phyloP scores from a whole-genome alignment of 2,329 filamentous ascomycete genomes.

The Ophiobolus disseminans region DNA sequence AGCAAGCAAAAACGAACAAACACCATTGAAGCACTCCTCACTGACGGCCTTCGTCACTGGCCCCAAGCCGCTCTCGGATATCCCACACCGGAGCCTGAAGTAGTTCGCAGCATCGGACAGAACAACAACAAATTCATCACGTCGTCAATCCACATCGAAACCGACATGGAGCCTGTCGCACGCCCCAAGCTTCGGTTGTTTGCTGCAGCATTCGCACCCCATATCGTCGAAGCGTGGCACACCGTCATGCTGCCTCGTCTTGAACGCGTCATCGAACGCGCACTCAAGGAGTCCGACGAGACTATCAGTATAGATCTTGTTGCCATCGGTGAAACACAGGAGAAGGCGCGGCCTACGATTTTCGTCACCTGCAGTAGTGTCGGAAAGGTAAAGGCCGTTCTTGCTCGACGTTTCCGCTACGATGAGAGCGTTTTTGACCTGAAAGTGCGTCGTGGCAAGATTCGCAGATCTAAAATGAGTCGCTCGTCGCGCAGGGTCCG shows the following conservation, averaged over 20 bases:
- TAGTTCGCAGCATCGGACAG: constrained; percentile 24
- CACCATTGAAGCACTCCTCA: constrained; percentile 42
- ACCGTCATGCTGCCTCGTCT: constrained; percentile 73
- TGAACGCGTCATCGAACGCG: constrained; percentile 72
- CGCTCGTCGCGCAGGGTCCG: constrained; percentile 38
- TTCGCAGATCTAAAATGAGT: constrained; percentile 66
- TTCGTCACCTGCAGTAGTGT: constrained; percentile 80
- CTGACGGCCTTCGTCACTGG: constrained; percentile 42
- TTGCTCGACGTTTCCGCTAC: constrained; percentile 74
- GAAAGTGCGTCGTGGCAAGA: constrained; percentile 74
- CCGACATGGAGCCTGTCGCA: constrained; percentile 31
- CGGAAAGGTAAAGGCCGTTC: constrained; percentile 72
- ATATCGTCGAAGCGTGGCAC: constrained; percentile 75
- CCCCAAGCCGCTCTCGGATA: constrained; percentile 44
- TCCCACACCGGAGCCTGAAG: constrained; percentile 43
- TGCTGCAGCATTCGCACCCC: constrained; percentile 62
- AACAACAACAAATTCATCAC: constrained; percentile 30
- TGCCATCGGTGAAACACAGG: constrained; percentile 72
- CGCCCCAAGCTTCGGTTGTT: constrained; percentile 50
- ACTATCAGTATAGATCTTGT: constrained; percentile 80
- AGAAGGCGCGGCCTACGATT: constrained; percentile 73
- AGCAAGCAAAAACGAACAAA: constrained; percentile 37
- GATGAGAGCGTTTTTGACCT: constrained; percentile 70
- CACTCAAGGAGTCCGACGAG: constrained; percentile 76
- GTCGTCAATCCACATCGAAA: constrained; percentile 45